A percentile compares a stretch with the other conserved stretches of the same genome.
Evolutionary conservation across 176 grass and related monocot species (phyloP).

Genomic region (Rhipidocladum racemiflorum): DNA sequence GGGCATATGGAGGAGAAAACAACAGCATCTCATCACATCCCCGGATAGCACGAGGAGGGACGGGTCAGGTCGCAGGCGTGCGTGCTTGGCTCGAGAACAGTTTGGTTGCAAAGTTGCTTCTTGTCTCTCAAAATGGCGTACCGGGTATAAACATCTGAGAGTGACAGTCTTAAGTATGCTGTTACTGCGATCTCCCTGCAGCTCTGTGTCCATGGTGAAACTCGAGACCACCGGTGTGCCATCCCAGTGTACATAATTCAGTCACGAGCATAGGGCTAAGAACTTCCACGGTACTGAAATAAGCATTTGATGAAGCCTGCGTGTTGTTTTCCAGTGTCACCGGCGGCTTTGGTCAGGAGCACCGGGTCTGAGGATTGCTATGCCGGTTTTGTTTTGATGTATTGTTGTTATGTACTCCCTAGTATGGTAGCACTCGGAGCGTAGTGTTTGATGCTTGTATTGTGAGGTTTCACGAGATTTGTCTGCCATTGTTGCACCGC

Average conservation of each 20-base stretch:
- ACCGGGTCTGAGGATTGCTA: neutral
- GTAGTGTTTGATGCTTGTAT: constrained; percentile 8
- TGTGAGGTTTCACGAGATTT: constrained; percentile 11
- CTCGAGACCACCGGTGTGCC: neutral
- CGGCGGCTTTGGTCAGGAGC: constrained; percentile 8
- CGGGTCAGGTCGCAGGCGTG: neutral
- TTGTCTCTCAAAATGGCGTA: constrained; percentile 4
- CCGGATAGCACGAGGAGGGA: neutral
- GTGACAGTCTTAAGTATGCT: neutral
- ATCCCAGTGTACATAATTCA: constrained; percentile 38
- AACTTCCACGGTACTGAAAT: neutral
- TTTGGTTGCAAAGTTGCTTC: constrained; percentile 6
- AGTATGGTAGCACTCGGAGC: neutral
- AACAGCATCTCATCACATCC: neutral
- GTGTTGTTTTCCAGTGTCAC: neutral
- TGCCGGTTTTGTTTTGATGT: neutral
- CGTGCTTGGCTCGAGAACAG: neutral
- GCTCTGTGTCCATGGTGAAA: constrained; percentile 22
- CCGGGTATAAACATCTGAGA: neutral
- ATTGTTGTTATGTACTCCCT: neutral
- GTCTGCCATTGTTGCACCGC: constrained; percentile 11
- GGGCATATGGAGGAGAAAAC: neutral
- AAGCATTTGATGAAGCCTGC: constrained; percentile 6
- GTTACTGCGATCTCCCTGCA: neutral
- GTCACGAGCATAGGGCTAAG: constrained; percentile 6